Percentiles rank a stretch among this genome's conserved stretches.
Conservation (phyloP, 2,329 filamentous ascomycete species). For the Colletotrichum simmondsii region DNA sequence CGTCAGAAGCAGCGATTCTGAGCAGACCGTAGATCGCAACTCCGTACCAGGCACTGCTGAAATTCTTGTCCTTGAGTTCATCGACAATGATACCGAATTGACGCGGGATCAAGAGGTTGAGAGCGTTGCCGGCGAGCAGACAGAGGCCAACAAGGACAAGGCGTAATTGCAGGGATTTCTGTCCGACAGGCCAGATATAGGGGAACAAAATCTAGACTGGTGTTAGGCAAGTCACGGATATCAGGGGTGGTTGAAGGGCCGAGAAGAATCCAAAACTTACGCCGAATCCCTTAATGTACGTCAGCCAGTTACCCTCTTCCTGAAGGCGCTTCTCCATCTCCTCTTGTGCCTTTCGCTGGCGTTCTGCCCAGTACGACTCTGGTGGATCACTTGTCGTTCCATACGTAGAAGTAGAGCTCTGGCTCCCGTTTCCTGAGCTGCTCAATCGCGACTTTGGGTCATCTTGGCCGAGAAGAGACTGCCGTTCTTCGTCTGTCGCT, state of each 20-base stretch:
- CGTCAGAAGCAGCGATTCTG: constrained; percentile 64
- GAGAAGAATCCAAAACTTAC: constrained; percentile 46
- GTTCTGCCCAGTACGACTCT: constrained; percentile 66
- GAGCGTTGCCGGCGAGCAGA: constrained; percentile 74
- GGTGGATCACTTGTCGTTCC: constrained; percentile 54
- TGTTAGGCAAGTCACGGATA: constrained; percentile 5
- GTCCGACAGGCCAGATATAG: constrained; percentile 80
- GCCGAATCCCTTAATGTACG: constrained; percentile 79
- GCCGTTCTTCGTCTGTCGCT: constrained; percentile 65
- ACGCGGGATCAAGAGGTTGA: constrained; percentile 83
- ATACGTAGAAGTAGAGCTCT: constrained; percentile 47
- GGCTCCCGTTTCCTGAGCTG: constrained; percentile 37
- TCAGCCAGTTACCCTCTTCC: constrained; percentile 80
- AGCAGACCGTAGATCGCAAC: constrained; percentile 63
- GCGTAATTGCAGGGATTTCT: constrained; percentile 73
- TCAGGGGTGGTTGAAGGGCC: neutral
- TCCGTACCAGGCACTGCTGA: constrained; percentile 58
- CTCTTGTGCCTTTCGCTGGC: constrained; percentile 64
- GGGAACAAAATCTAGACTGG: constrained; percentile 75
- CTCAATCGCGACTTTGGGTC: constrained; percentile 35
- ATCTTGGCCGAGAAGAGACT: constrained; percentile 61
- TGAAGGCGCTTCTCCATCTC: constrained; percentile 76
- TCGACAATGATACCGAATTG: constrained; percentile 85
- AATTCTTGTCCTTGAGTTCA: constrained; percentile 56
- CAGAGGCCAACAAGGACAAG: constrained; percentile 74